Evolutionary conservation across 495 filamentous ascomycete species (phyloP).

Genomic region (Trichoderma orchidacearum): DNA sequence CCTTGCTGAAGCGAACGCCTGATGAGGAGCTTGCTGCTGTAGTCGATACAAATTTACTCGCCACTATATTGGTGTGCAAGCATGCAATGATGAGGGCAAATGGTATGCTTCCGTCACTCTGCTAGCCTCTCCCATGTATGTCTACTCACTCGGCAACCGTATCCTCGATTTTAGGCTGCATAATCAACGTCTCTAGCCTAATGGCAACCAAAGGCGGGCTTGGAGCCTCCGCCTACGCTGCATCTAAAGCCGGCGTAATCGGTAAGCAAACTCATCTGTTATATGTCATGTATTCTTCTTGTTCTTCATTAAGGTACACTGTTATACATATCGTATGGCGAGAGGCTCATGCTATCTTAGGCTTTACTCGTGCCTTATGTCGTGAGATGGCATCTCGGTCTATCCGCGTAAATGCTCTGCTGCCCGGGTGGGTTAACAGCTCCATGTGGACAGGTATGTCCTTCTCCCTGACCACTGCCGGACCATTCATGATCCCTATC

Average conservation of each 20-base stretch:
- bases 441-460: constrained; percentile 57
- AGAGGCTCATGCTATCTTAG: constrained; percentile 12
- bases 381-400: constrained; percentile 42
- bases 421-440: constrained; percentile 75
- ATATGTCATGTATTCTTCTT: constrained; percentile 3
- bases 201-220: constrained; percentile 47
- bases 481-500: background rate
- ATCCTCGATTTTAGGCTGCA: constrained; percentile 32
- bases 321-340: background rate
- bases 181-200: constrained; percentile 71
- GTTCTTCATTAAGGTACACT: constrained; percentile 6
- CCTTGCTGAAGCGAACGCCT: constrained; percentile 37
- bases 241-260: constrained; percentile 66
- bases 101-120: constrained; percentile 8
- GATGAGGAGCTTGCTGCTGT: constrained; percentile 29
- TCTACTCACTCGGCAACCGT: background rate
- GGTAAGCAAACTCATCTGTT: constrained; percentile 23
- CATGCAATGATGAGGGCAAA: constrained; percentile 36
- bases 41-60: constrained; percentile 55
- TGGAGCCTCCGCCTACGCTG: constrained; percentile 62
- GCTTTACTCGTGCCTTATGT: constrained; percentile 56
- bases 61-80: constrained; percentile 53
- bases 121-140: background rate
- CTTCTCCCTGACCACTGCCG: background rate
- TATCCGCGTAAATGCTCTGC: constrained; percentile 63